Base-by-base conservation (phyloP, 2,329 filamentous ascomycete genomes). In the Cladosporium colombiae region DNA sequence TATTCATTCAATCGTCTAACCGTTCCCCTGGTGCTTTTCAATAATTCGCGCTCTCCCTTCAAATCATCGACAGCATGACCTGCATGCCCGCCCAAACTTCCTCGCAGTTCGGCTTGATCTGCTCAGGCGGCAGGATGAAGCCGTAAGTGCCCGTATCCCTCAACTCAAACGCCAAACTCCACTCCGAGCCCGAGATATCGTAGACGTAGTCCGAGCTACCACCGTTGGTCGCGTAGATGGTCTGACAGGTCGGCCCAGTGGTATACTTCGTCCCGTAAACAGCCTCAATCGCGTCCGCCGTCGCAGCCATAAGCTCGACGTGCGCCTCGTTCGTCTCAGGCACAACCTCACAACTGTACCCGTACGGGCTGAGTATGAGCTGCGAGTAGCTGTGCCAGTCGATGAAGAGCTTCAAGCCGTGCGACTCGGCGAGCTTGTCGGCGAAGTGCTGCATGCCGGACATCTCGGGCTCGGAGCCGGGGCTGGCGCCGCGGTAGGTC, bases 331-430 rank as follows among this genome's bases (percentile, higher is more conserved):
- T 83, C 53, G 79, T 75, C 5, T 84, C 73, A 11, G 78, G 72
- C 2, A 65, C 59, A n/a, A 74, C 78, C 16, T 76, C 77, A 78
- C 87, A 89, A 3, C 82, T 83, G 75, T 87, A 88, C 33, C 86
- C 86, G 71, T 88, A 89, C 1, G 80, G 83, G 33, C 82, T 80
- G 65, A 86, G 80, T 64, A 88, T 83, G n/a, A 86, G 78, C 70
- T 89, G 86, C 5, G 81, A 83, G 75, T 88, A 90, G 0, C 85
- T 82, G 76, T 90, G 88, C 73, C 84, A 86, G 75, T 90, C 88
- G 68, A 90, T 85, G 75, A 84, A 90, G 1, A 88, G 79, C 71
- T 85, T 84, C 44, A 89, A 29, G 25, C 62, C 64, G 37, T 68
- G 64, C 2, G 44, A 44, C 5, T 33, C 37, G 10, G 66, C 61